Conservation (phyloP, 2,329 filamentous ascomycete genomes). For the Fusarium bactridioides region DNA sequence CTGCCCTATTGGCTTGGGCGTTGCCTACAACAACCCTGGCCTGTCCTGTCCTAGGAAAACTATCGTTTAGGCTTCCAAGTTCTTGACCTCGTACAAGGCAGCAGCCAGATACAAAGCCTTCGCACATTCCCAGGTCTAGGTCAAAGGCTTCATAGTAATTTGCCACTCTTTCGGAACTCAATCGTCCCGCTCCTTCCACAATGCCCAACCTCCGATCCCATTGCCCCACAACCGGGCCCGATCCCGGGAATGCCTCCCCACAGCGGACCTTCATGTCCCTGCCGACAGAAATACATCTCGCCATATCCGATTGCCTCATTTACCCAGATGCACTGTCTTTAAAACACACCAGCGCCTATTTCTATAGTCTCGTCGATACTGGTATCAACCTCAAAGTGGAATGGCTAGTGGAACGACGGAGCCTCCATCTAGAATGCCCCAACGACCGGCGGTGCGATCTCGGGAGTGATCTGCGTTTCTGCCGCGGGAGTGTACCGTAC, state of each 20-base stretch:
- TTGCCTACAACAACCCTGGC: constrained; percentile 34
- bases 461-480: constrained; percentile 67
- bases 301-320: constrained; percentile 66
- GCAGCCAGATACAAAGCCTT: constrained; percentile 39
- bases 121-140: not conserved
- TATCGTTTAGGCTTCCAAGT: constrained; percentile 18
- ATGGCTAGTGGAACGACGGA: constrained; percentile 72
- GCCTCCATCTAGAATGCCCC: constrained; percentile 71
- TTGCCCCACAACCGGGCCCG: constrained; percentile 35
- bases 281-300: constrained; percentile 72
- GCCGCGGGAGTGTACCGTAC: constrained; percentile 65
- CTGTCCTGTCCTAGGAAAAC: constrained; percentile 3
- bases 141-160: not conserved
- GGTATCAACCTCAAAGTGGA: constrained; percentile 71
- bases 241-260: not conserved
- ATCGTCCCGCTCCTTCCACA: constrained; percentile 2
- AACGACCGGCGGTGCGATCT: constrained; percentile 65
- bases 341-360: constrained; percentile 71
- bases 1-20: constrained; percentile 31
- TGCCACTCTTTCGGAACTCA: not conserved
- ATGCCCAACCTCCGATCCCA: constrained; percentile 38
- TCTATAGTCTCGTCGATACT: constrained; percentile 71
- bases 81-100: constrained; percentile 34
- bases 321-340: constrained; percentile 77
- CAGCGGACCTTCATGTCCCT: constrained; percentile 54